Evolutionary conservation across 371 early-diverging fungal genomes (phyloP).

Genomic region (Homolaphlyctis polyrhiza): DNA sequence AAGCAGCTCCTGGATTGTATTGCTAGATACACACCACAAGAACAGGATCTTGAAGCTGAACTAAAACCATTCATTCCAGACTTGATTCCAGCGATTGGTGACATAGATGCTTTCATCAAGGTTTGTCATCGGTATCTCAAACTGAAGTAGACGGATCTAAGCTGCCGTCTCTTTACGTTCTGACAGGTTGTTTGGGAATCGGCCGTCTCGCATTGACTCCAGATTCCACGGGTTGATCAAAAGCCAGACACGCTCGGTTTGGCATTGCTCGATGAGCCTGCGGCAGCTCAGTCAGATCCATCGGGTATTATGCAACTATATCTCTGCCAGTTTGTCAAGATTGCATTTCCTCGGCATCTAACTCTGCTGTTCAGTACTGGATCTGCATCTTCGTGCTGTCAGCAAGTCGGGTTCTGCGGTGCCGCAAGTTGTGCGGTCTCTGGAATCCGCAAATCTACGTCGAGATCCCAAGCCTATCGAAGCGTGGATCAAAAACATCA

Average conservation of each 20-base stretch:
- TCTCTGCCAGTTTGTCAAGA: background rate
- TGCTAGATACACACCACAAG: slow-evolving; percentile 36
- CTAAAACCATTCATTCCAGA: slow-evolving; percentile 49
- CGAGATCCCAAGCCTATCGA: slow-evolving; percentile 24
- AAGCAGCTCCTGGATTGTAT: slow-evolving; percentile 43
- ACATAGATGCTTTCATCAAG: slow-evolving; percentile 54
- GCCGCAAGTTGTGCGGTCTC: slow-evolving; percentile 24
- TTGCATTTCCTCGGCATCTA: background rate
- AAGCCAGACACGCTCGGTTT: slow-evolving; percentile 38
- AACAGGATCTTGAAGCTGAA: slow-evolving; percentile 36
- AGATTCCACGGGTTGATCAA: slow-evolving; percentile 43
- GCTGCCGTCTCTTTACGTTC: background rate
- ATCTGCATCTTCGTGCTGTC: slow-evolving; percentile 36
- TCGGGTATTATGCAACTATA: slow-evolving; percentile 18
- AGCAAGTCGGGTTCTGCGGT: slow-evolving; percentile 26
- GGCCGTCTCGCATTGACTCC: too few species aligned
- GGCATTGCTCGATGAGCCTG: slow-evolving; percentile 44
- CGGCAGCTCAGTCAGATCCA: slow-evolving; percentile 43
- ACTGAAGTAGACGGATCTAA: background rate
- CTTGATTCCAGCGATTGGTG: slow-evolving; percentile 50
- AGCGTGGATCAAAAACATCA: slow-evolving; percentile 39
- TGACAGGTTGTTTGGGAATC: too few species aligned
- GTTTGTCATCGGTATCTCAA: slow-evolving; percentile 14
- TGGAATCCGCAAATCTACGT: slow-evolving; percentile 17
- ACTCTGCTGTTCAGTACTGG: slow-evolving; percentile 24